phyloP scores from a whole-genome alignment of 2,329 filamentous ascomycete genomes.

The Alternaria postmessia region DNA sequence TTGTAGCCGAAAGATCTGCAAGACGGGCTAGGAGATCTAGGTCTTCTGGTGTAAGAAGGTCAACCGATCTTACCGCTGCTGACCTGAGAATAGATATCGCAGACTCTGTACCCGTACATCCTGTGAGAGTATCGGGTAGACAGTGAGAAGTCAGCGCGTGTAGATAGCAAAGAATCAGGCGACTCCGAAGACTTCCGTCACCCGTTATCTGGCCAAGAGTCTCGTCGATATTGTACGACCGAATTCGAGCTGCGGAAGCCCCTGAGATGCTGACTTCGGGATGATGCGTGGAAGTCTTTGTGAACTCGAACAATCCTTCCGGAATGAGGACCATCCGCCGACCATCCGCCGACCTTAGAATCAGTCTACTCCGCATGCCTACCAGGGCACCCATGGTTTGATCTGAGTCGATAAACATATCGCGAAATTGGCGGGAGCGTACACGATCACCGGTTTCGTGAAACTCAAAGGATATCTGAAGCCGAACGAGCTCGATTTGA shows the following conservation, averaged over 20 bases:
- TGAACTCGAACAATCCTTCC: not conserved
- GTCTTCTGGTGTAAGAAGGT: conserved; percentile 39
- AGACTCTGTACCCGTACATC: conserved; percentile 63
- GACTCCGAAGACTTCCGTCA: conserved; percentile 61
- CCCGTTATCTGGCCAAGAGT: conserved; percentile 61
- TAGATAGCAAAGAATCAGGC: conserved; percentile 60
- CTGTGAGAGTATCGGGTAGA: conserved; percentile 60
- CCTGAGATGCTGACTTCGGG: conserved; percentile 25
- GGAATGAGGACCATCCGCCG: not conserved
- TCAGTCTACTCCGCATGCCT: conserved; percentile 37
- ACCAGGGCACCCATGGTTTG: conserved; percentile 35
- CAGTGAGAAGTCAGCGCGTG: conserved; percentile 65
- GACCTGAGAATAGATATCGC: conserved; percentile 60
- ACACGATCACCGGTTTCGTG: conserved; percentile 9
- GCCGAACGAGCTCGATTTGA: conserved; percentile 25
- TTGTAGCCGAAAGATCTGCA: conserved; percentile 43
- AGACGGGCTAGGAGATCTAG: conserved; percentile 35
- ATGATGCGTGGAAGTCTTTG: conserved; percentile 5
- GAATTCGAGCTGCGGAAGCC: conserved; percentile 34
- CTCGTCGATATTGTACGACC: conserved; percentile 60
- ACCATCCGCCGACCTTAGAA: conserved; percentile 19
- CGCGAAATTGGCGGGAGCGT: conserved; percentile 36
- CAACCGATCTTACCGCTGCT: conserved; percentile 60
- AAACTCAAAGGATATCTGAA: conserved; percentile 24
- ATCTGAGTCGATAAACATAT: conserved; percentile 35